Conservation (phyloP, 2,329 filamentous ascomycete species). For the Westerdykella sp. region DNA sequence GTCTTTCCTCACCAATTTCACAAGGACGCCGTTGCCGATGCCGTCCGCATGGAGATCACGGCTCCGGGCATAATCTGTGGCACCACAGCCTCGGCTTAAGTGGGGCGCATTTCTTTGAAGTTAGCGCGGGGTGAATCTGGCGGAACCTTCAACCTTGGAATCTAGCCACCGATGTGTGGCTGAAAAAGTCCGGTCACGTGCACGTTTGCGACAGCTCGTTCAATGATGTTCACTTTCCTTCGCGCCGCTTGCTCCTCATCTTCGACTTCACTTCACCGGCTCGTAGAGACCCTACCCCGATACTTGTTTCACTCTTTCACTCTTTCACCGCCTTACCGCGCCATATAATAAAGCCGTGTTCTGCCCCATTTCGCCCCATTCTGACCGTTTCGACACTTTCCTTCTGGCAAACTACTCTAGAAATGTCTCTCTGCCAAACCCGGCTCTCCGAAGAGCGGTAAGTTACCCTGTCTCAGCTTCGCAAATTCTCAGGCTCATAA, state of each 20-base stretch:
- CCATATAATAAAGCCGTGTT: neutral
- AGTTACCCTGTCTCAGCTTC: neutral
- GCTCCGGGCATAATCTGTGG: too few relatives aligned
- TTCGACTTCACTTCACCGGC: neutral
- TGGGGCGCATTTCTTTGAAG: too few relatives aligned
- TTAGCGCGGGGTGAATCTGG: neutral
- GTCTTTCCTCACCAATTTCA: neutral
- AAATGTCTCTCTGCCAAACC: conserved; percentile 84
- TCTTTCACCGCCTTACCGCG: neutral
- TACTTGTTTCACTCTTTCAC: too few relatives aligned
- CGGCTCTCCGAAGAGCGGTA: conserved; percentile 45
- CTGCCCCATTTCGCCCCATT: neutral
- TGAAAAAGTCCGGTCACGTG: neutral
- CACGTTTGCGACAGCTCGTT: neutral
- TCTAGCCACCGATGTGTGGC: too few relatives aligned
- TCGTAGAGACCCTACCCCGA: too few relatives aligned
- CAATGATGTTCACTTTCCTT: neutral
- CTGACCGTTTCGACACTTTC: neutral
- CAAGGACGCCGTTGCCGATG: too few relatives aligned
- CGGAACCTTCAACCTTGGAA: too few relatives aligned
- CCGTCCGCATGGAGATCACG: too few relatives aligned
- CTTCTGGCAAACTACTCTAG: neutral
- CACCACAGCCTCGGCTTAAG: too few relatives aligned
- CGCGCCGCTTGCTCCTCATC: neutral
- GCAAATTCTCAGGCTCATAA: conserved; percentile 11